Evolutionary conservation across 768 basidiomycete species (phyloP).

Genomic region (Sutorius australiensis): DNA sequence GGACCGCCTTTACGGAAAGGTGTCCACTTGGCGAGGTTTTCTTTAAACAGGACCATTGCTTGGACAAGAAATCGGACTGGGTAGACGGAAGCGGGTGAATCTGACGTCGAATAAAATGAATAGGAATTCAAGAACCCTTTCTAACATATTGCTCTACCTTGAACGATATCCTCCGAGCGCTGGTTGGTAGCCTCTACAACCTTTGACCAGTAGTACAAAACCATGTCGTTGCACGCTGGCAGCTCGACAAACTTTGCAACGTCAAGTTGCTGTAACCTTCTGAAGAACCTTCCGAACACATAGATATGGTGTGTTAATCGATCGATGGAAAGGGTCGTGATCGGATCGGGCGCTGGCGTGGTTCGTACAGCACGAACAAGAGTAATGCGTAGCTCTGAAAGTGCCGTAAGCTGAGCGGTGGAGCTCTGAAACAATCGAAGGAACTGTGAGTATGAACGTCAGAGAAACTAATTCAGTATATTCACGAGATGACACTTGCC

Average conservation of each 20-base stretch:
- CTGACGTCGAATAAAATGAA: slow-evolving; percentile 32
- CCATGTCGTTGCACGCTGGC: slow-evolving; percentile 59
- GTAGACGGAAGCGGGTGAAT: slow-evolving; percentile 59
- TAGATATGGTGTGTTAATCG: slow-evolving; percentile 65
- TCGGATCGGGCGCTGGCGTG: slow-evolving; percentile 32
- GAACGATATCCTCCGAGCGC: slow-evolving; percentile 47
- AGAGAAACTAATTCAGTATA: not conserved
- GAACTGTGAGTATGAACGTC: slow-evolving; percentile 41
- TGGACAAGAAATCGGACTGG: slow-evolving; percentile 81
- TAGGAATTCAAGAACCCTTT: not conserved
- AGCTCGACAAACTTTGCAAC: slow-evolving; percentile 56
- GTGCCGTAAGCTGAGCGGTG: slow-evolving; percentile 47
- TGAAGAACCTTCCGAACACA: slow-evolving; percentile 77
- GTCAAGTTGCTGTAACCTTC: slow-evolving; percentile 64
- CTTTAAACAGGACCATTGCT: slow-evolving; percentile 83
- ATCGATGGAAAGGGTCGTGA: slow-evolving; percentile 46
- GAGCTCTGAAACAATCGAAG: slow-evolving; percentile 59
- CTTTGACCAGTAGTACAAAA: slow-evolving; percentile 80
- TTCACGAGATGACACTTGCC: slow-evolving; percentile 37
- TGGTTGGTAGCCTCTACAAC: slow-evolving; percentile 63
- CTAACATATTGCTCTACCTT: slow-evolving; percentile 41
- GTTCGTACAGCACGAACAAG: slow-evolving; percentile 45
- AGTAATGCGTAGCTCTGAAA: slow-evolving; percentile 56
- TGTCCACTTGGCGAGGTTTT: slow-evolving; percentile 75
- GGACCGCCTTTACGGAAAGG: slow-evolving; percentile 58